Conservation (phyloP, 2,329 filamentous ascomycete genomes). For the Fusarium proliferatum region DNA sequence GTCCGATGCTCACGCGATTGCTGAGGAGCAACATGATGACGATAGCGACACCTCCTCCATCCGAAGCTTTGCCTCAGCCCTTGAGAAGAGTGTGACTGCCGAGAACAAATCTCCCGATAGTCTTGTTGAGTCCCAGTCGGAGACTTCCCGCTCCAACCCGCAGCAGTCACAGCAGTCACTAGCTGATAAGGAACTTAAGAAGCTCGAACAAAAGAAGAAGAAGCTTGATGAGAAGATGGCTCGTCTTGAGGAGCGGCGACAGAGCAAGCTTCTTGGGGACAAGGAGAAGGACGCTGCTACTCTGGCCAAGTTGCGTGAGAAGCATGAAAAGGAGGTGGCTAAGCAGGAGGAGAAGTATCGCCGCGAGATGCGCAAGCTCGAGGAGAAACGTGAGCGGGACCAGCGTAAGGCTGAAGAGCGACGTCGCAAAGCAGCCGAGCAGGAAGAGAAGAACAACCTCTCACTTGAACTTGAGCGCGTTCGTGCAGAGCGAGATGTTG, state of each 20-base stretch:
- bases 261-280: constrained; percentile 59
- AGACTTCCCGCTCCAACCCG: constrained; percentile 51
- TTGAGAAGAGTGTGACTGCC: constrained; percentile 50
- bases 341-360: constrained; percentile 76
- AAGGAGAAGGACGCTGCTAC: constrained; percentile 62
- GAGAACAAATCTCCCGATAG: constrained; percentile 45
- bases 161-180: constrained; percentile 43
- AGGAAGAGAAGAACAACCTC: constrained; percentile 63
- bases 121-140: constrained; percentile 48
- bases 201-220: constrained; percentile 68
- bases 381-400: constrained; percentile 72
- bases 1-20: constrained; percentile 34
- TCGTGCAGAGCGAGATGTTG: constrained; percentile 63
- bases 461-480: constrained; percentile 64
- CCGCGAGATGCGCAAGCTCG: constrained; percentile 71
- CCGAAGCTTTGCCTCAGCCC: constrained; percentile 62
- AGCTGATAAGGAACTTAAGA: constrained; percentile 71
- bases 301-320: constrained; percentile 69
- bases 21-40: constrained; percentile 43
- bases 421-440: constrained; percentile 62
- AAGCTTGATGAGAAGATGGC: constrained; percentile 72
- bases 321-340: constrained; percentile 70
- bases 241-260: constrained; percentile 62
- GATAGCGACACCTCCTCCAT: constrained; percentile 60
- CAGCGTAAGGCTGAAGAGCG: constrained; percentile 67